Conservation (phyloP, 2,329 filamentous ascomycete genomes). For the Cladosporium sp. region DNA sequence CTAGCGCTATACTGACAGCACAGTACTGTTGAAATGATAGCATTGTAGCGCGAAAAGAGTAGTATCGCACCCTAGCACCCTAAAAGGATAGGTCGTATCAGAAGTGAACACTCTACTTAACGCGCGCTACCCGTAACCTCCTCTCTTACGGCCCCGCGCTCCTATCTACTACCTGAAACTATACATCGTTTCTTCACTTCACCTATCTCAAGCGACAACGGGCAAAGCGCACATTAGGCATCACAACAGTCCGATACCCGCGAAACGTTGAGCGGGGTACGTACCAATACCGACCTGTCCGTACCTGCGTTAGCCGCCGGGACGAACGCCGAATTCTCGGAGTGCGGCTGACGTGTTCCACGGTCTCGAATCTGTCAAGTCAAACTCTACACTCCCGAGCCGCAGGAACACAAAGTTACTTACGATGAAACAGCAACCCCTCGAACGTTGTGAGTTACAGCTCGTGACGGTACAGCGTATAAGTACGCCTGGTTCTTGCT, state of each 20-base stretch:
- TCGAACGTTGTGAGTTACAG: background rate
- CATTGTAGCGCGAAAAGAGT: too few species aligned
- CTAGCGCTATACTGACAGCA: too few species aligned
- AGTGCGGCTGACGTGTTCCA: background rate
- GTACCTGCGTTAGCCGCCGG: background rate
- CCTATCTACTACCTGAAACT: background rate
- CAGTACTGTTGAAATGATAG: too few species aligned
- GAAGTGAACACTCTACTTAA: too few species aligned
- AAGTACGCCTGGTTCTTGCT: background rate
- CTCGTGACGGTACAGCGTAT: background rate
- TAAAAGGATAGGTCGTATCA: too few species aligned
- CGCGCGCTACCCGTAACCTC: too few species aligned
- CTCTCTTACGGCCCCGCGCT: too few species aligned
- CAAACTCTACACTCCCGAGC: background rate
- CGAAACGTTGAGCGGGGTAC: background rate
- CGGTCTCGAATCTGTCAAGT: background rate
- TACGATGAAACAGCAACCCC: background rate
- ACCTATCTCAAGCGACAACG: background rate
- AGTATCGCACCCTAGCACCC: too few species aligned
- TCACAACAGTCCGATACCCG: background rate
- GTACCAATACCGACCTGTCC: background rate
- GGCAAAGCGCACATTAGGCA: background rate
- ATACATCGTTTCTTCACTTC: background rate
- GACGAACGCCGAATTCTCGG: background rate
- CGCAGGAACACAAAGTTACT: background rate